Percentiles rank a stretch among this genome's conserved stretches.
These are phyloP conservation scores for Blastobotrys elegans DNA, from an alignment of 1,139 yeast genomes.

Conservation along the genomic window DNA sequence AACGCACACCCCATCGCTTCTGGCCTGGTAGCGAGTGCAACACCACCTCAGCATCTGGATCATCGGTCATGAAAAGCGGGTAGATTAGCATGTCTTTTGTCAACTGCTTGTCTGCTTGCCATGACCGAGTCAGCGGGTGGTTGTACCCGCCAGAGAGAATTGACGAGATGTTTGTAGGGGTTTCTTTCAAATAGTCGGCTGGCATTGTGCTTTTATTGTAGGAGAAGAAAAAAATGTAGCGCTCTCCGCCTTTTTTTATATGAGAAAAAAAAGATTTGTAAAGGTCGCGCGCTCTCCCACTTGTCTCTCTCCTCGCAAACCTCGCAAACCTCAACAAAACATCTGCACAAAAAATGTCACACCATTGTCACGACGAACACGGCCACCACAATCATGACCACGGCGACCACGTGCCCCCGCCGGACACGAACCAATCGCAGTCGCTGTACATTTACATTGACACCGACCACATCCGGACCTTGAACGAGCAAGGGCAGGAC, in stretches of 20 bases:
- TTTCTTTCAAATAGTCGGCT: slow-evolving; percentile 25
- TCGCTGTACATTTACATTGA: slow-evolving; percentile 61
- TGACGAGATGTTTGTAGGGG: slow-evolving; percentile 64
- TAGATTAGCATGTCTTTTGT: slow-evolving; percentile 85
- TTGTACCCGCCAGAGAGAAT: slow-evolving; percentile 90
- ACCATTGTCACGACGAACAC: slow-evolving; percentile 13
- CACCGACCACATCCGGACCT: slow-evolving; percentile 53
- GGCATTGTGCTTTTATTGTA: slow-evolving; percentile 11
- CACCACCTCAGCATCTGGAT: slow-evolving; percentile 68
- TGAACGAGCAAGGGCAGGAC: slow-evolving; percentile 55
- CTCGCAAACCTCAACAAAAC: too few relatives aligned
- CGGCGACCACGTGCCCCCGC: slow-evolving; percentile 54
- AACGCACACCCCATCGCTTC: slow-evolving; percentile 80
- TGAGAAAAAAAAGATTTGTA: not conserved
- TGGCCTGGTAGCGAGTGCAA: slow-evolving; percentile 84
- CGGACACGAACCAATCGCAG: slow-evolving; percentile 67
- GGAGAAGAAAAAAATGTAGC: not conserved
- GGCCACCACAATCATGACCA: slow-evolving; percentile 29
- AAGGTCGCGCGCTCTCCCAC: not conserved
- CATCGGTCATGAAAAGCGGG: slow-evolving; percentile 83
- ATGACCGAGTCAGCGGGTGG: slow-evolving; percentile 80
- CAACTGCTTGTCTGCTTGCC: slow-evolving; percentile 86
- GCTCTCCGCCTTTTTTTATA: not conserved
- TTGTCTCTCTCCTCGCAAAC: too few relatives aligned
- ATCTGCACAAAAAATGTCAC: slow-evolving; percentile 5